Evolutionary conservation across 768 basidiomycete species (phyloP).

Genomic region (Kwoniella mangroviensis): DNA sequence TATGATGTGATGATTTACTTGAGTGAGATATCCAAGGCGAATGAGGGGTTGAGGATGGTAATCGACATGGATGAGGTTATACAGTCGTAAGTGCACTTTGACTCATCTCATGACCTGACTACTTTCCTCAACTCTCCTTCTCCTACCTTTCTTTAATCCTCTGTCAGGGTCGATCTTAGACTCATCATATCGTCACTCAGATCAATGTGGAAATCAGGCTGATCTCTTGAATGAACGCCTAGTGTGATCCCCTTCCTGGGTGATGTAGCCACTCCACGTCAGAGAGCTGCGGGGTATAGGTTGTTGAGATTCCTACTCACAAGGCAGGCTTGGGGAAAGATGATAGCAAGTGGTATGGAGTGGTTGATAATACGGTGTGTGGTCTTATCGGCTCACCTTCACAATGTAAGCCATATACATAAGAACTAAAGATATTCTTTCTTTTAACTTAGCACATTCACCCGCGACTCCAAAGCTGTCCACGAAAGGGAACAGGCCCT

Average conservation of each 20-base stretch:
- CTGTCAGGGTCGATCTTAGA: no score
- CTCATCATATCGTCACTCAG: no score
- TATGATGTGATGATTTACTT: conserved; percentile 40
- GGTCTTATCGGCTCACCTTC: no score
- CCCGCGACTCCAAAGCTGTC: conserved; percentile 75
- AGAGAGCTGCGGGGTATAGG: conserved; percentile 81
- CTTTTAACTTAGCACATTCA: conserved; percentile 65
- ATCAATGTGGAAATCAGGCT: background rate
- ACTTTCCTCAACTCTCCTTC: background rate
- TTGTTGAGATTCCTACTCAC: conserved; percentile 83
- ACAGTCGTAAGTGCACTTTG: conserved; percentile 66
- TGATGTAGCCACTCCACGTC: conserved; percentile 73
- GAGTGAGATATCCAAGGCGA: conserved; percentile 62
- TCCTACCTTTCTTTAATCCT: no score
- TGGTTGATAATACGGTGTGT: conserved; percentile 87
- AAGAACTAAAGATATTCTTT: background rate
- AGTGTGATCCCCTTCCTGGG: conserved; percentile 79
- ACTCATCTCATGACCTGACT: background rate
- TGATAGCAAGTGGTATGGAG: conserved; percentile 69
- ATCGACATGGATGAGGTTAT: conserved; percentile 71
- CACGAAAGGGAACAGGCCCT: conserved; percentile 87
- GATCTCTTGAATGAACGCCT: conserved; percentile 24
- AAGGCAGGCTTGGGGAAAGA: conserved; percentile 67
- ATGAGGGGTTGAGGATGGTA: conserved; percentile 76
- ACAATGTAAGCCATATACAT: no score